Conservation (phyloP, 768 basidiomycete species). For the Artomyces pyxidatus region DNA sequence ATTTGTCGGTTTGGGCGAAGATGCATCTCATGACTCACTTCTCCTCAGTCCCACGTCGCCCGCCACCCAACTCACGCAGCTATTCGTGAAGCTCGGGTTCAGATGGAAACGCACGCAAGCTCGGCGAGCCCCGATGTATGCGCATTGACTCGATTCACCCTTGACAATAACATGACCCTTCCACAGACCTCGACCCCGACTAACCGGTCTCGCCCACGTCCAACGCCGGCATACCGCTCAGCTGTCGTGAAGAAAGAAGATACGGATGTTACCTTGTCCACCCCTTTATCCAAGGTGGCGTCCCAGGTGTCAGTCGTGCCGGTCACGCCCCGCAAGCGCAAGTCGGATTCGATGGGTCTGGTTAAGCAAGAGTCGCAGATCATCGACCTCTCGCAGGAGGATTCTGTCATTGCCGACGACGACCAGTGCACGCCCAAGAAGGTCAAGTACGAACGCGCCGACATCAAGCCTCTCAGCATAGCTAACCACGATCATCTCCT, state of each 20-base stretch:
- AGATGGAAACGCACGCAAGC: background rate
- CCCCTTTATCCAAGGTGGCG: background rate
- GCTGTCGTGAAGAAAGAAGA: slow-evolving; percentile 4
- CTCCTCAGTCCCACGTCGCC: background rate
- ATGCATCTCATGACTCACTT: background rate
- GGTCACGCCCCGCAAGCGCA: background rate
- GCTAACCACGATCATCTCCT: background rate
- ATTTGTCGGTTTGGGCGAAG: background rate
- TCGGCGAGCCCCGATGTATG: background rate
- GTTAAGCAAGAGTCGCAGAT: background rate
- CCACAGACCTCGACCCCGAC: background rate
- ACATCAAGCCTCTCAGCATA: slow-evolving; percentile 5
- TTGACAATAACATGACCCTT: background rate
- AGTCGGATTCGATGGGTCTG: background rate
- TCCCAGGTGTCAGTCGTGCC: background rate
- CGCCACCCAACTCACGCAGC: background rate
- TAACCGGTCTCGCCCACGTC: background rate
- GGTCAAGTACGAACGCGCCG: background rate
- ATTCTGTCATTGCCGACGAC: background rate
- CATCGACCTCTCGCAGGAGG: background rate
- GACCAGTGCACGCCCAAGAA: slow-evolving; percentile 5
- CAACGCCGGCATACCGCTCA: background rate
- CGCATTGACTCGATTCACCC: background rate
- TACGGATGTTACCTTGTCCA: background rate
- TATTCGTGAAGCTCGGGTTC: background rate